phyloP scores from a whole-genome alignment of 2,329 filamentous ascomycete genomes.

The Dactylonectria estremocensis region DNA sequence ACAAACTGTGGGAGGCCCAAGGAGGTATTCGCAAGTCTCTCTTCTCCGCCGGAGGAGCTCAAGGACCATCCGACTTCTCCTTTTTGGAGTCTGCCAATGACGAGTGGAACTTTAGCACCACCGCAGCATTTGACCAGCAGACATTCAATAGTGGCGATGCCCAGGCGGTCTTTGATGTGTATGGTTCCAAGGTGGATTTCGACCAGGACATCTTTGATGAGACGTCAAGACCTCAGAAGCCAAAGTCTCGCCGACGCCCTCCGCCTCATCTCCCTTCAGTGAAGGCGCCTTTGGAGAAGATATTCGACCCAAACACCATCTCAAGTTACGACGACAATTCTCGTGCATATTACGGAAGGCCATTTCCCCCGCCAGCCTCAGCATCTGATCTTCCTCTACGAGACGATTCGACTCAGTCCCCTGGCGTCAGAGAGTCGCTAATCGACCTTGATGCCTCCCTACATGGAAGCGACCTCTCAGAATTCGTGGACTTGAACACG shows the following conservation, averaged over 20 bases:
- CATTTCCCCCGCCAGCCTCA: constrained; percentile 55
- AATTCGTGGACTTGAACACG: constrained; percentile 74
- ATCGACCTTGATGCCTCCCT: constrained; percentile 77
- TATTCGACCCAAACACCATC: constrained; percentile 77
- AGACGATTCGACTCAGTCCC: constrained; percentile 66
- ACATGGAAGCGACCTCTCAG: constrained; percentile 68
- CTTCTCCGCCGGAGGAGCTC: constrained; percentile 73
- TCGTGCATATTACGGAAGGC: constrained; percentile 70
- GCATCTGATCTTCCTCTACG: constrained; percentile 72
- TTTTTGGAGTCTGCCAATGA: constrained; percentile 66
- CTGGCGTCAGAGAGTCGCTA: constrained; percentile 72
- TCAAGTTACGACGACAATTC: constrained; percentile 77
- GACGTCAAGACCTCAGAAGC: constrained; percentile 67
- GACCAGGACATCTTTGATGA: constrained; percentile 61
- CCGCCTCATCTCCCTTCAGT: constrained; percentile 71
- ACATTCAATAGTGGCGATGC: constrained; percentile 68
- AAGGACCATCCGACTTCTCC: constrained; percentile 63
- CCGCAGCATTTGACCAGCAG: constrained; percentile 74
- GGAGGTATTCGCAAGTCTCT: constrained; percentile 79
- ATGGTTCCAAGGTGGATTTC: constrained; percentile 72
- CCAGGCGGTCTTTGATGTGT: constrained; percentile 73
- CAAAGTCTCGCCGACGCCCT: constrained; percentile 69
- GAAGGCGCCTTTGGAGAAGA: constrained; percentile 73
- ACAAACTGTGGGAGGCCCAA: constrained; percentile 81
- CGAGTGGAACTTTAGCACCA: constrained; percentile 79